Conservation (phyloP, 2,329 filamentous ascomycete species). For the Kalaharituber pfeilii region DNA sequence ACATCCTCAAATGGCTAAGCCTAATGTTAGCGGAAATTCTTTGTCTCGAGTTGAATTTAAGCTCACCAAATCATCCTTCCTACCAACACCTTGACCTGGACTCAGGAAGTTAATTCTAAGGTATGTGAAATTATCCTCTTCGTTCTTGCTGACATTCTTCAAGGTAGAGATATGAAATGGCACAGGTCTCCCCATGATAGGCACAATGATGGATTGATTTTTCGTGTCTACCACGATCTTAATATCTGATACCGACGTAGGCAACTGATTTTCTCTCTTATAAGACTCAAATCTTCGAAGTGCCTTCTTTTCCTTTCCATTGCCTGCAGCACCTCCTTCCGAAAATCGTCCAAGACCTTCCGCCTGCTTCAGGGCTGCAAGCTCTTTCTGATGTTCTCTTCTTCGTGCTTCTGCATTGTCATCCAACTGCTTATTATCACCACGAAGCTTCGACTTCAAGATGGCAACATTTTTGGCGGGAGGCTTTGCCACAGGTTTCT, state of each 20-base stretch:
- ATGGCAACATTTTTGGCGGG: conserved; percentile 83
- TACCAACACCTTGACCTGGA: conserved; percentile 86
- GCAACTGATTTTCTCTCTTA: conserved; percentile 91
- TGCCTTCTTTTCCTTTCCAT: conserved; percentile 84
- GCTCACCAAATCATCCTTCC: conserved; percentile 83
- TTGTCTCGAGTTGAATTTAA: conserved; percentile 3
- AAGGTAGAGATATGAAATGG: conserved; percentile 97
- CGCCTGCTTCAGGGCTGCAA: conserved; percentile 71
- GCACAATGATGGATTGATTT: conserved; percentile 75
- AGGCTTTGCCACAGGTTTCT: conserved; percentile 41
- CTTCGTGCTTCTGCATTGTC: conserved; percentile 78
- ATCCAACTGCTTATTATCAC: conserved; percentile 58
- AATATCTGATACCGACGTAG: conserved; percentile 62
- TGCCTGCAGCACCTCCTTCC: conserved; percentile 51
- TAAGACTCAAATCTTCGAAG: conserved; percentile 99
- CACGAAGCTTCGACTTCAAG: conserved; percentile 65
- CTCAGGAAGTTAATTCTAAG: conserved; percentile 94
- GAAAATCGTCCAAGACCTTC: conserved; percentile 74
- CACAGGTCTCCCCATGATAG: conserved; percentile 92
- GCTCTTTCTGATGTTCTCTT: conserved; percentile 80
- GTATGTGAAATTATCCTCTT: conserved; percentile 86
- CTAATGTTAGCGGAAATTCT: conserved; percentile 29
- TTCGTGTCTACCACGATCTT: conserved; percentile 82
- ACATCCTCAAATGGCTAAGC: conserved; percentile 94
- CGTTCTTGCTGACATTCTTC: conserved; percentile 96